phyloP scores from a whole-genome alignment of 73 alveolate species.

The Paramecium tetraurelia region DNA sequence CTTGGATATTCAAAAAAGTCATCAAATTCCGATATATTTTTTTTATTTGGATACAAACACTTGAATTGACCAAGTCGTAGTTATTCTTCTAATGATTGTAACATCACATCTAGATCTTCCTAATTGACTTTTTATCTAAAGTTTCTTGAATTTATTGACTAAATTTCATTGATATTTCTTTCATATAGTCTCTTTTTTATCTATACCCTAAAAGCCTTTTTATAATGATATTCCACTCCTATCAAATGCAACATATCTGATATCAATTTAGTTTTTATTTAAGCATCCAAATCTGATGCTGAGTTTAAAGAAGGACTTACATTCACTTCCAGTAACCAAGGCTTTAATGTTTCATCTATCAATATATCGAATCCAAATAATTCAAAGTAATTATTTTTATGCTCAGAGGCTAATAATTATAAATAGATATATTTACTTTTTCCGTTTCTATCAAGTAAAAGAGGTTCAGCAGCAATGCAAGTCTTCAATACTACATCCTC shows the following conservation, averaged over 20 bases:
- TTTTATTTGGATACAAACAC: constrained; percentile 19
- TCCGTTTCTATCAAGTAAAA: constrained; percentile 29
- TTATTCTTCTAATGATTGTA: background rate
- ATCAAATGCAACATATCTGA: constrained; percentile 69
- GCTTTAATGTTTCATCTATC: constrained; percentile 84
- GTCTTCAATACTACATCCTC: constrained; percentile 80
- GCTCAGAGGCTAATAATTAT: background rate
- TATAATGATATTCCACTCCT: background rate
- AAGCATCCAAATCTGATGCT: constrained; percentile 82
- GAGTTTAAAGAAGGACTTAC: constrained; percentile 90
- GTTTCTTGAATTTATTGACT: background rate
- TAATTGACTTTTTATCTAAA: constrained; percentile 9
- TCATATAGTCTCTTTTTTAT: background rate
- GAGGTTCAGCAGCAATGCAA: constrained; percentile 80
- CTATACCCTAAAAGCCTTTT: background rate
- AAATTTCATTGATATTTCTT: constrained; percentile 26
- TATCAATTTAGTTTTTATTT: constrained; percentile 85
- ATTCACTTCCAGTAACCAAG: constrained; percentile 96
- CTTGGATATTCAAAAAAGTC: constrained; percentile 16
- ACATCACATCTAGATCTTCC: background rate
- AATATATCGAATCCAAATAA: constrained; percentile 97
- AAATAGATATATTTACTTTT: background rate
- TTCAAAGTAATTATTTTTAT: constrained; percentile 90
- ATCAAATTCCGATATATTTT: background rate
- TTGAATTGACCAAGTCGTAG: background rate